Evolutionary conservation across 2,329 filamentous ascomycete genomes (phyloP), one percentile per base, ranked within the genome.

Genomic region (Talaromyces sp.): DNA sequence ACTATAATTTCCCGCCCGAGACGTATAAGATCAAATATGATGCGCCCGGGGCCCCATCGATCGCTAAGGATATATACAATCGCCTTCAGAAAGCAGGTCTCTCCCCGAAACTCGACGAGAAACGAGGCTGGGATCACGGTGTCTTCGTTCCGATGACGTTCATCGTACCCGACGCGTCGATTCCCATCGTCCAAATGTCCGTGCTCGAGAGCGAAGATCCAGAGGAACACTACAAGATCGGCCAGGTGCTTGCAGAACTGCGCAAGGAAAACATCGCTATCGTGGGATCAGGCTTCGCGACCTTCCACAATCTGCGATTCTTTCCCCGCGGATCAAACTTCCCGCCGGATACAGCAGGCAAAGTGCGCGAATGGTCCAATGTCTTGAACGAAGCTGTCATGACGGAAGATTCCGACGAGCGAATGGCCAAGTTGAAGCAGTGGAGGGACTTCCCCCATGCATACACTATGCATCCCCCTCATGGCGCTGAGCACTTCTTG

Each of bases 1-100:
- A 64, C 21, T 62, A 62, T 16, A 44, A 54, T 14, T 62, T 64
- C 33, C 63, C 63, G 5, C 56, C 61, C 11, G 63, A 64, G 33
- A 61, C 63, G 12, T 64, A 64, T 33, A 59, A 61, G 25, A 35
- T 64, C 40, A 62, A 59, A 50, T 64, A 64, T 25, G 61, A 64
- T 59, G 63, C 60, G 1, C 50, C 52, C 5, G 63, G 63, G 1
- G 52, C 60, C 7, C 60, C 63, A 8, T 57, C 55, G 8, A 44
- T 64, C 28, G 63, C 63, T 9, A 50, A 59, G 21, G 57, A 60
- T 50, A 59, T 64, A 12, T 59, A 58, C 18, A 60, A 21, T 12
- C 48, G 37, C 9, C 60, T 64, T 11, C 54, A 62, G 35, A 59
- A 59, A 39, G 60, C 60, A 14, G 63, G 63, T 1, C 42, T 64